Conservation (phyloP, 1,139 yeast genomes). For the Diutina sp. region DNA sequence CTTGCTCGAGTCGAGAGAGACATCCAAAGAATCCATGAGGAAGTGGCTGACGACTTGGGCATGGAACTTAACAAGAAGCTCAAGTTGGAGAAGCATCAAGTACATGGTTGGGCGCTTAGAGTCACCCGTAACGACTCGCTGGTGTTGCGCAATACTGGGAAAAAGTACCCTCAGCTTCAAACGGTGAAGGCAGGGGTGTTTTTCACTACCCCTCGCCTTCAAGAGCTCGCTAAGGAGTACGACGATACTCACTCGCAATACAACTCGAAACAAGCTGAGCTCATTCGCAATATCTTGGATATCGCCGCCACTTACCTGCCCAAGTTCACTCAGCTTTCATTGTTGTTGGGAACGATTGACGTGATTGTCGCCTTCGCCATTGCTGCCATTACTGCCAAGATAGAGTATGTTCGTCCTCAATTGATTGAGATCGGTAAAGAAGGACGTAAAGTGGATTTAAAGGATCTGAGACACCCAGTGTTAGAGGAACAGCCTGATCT, state of each 20-base stretch:
- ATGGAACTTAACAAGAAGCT: conserved; percentile 80
- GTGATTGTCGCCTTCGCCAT: conserved; percentile 80
- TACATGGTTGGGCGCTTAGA: conserved; percentile 90
- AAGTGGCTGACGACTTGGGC: conserved; percentile 60
- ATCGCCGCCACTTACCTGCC: conserved; percentile 75
- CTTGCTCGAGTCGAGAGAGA: conserved; percentile 41
- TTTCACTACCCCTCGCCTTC: conserved; percentile 63
- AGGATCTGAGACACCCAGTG: conserved; percentile 84
- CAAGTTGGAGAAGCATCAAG: conserved; percentile 75
- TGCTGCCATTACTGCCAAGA: conserved; percentile 72
- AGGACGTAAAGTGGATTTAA: conserved; percentile 41
- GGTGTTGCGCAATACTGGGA: conserved; percentile 49
- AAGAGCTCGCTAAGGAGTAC: conserved; percentile 47
- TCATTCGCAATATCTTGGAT: conserved; percentile 70
- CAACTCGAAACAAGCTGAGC: conserved; percentile 57
- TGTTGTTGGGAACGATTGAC: conserved; percentile 62
- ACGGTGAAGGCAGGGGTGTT: conserved; percentile 92
- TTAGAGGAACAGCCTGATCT: conserved; percentile 86
- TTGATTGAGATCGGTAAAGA: conserved; percentile 36
- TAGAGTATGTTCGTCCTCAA: conserved; percentile 65
- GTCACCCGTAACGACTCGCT: conserved; percentile 83
- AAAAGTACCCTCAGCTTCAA: conserved; percentile 61
- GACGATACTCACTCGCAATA: conserved; percentile 51
- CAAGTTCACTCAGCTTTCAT: conserved; percentile 55
- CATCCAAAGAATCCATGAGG: conserved; percentile 48